Percentiles rank a stretch among this genome's conserved stretches.
These are phyloP conservation scores for Purpureocillium lavendulum DNA, from an alignment of 2,329 filamentous ascomycete genomes.

Conservation along the genomic window DNA sequence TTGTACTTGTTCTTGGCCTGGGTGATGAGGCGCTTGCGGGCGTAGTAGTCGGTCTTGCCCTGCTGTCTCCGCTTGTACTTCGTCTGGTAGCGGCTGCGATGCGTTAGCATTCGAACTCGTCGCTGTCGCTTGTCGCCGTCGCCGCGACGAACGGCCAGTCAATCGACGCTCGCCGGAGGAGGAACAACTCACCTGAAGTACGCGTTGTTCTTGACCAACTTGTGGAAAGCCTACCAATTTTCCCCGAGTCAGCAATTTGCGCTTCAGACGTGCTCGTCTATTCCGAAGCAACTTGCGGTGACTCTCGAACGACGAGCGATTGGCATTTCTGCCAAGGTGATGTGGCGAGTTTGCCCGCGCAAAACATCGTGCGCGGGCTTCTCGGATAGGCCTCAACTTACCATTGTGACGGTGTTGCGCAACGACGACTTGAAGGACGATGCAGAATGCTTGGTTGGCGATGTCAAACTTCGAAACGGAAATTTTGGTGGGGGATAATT, in stretches of 20 bases:
- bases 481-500: constrained; percentile 32
- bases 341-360: too few species aligned
- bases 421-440: constrained; percentile 27
- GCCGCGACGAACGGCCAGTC: not conserved
- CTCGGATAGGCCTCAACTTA: constrained; percentile 46
- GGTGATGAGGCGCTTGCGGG: constrained; percentile 97
- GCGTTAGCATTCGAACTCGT: constrained; percentile 15
- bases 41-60: constrained; percentile 99
- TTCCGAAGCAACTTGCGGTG: constrained; percentile 98
- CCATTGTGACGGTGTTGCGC: constrained; percentile 57
- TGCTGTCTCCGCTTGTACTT: constrained; percentile 97
- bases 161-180: not conserved
- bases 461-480: constrained; percentile 13
- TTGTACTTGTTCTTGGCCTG: constrained; percentile 99
- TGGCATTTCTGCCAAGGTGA: constrained; percentile 35
- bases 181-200: constrained; percentile 81
- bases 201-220: constrained; percentile 93
- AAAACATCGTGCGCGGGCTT: too few species aligned
- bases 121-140: not conserved
- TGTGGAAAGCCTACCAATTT: constrained; percentile 72
- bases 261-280: constrained; percentile 70
- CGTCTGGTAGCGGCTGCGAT: constrained; percentile 86
- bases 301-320: constrained; percentile 49
- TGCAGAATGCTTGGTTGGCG: constrained; percentile 27
- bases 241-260: constrained; percentile 98